Percentiles rank a stretch among this genome's conserved stretches.
Conservation (phyloP, 768 basidiomycete species). For the button mushroom (Agaricus bisporus) region DNA sequence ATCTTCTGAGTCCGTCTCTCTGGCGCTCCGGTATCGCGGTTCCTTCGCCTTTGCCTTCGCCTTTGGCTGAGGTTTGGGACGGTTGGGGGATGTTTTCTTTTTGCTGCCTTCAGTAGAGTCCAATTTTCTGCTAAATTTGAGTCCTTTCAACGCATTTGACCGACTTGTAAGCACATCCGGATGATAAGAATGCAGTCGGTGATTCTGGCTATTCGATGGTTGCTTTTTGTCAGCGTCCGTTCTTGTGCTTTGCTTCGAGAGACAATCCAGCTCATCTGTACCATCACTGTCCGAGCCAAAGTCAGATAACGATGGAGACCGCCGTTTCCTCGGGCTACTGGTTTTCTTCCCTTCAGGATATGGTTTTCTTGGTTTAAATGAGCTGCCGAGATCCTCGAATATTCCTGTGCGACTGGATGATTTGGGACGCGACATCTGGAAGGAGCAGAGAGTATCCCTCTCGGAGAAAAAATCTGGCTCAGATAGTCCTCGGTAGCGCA, state of each 20-base stretch:
- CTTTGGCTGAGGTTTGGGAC: neutral
- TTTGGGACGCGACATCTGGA: neutral
- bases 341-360: neutral
- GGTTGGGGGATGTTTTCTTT: slow-evolving; percentile 1
- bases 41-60: neutral
- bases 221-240: slow-evolving; percentile 8
- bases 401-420: neutral
- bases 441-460: neutral
- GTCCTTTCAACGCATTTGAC: slow-evolving; percentile 10
- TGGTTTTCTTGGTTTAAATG: neutral
- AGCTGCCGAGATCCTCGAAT: slow-evolving; percentile 7
- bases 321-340: neutral
- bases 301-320: neutral
- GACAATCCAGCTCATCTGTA: slow-evolving; percentile 18
- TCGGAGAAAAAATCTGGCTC: neutral
- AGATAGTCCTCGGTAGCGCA: neutral
- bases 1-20: neutral
- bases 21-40: neutral
- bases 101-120: neutral
- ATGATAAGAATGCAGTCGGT: slow-evolving; percentile 10
- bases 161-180: slow-evolving; percentile 3
- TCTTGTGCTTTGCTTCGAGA: slow-evolving; percentile 12
- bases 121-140: slow-evolving; percentile 31
- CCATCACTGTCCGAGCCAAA: neutral
- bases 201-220: slow-evolving; percentile 11